Evolutionary conservation across 2,329 filamentous ascomycete species (phyloP).

Genomic region (Penicillium palitans): DNA sequence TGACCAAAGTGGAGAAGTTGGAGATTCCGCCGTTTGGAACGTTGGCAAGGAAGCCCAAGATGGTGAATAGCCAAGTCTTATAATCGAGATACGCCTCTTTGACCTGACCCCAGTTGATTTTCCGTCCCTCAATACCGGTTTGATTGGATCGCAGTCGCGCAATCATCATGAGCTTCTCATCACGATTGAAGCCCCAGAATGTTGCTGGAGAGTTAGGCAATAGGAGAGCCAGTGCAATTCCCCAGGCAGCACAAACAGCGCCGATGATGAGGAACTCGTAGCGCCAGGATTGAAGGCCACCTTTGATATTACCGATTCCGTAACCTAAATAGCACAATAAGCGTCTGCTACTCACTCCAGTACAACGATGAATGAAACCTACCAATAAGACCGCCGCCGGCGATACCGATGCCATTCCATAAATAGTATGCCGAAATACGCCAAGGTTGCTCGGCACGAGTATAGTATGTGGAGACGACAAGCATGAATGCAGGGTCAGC

Average conservation of each 20-base stretch:
- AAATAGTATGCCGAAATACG: conserved; percentile 30
- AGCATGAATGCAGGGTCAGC: conserved; percentile 58
- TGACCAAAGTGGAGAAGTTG: conserved; percentile 32
- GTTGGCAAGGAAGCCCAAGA: conserved; percentile 20
- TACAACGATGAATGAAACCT: background rate
- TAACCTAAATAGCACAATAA: conserved; percentile 21
- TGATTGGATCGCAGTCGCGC: conserved; percentile 17
- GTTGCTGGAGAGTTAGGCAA: conserved; percentile 24
- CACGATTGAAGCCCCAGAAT: conserved; percentile 24
- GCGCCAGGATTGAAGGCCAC: conserved; percentile 22
- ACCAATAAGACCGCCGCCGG: background rate
- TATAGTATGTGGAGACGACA: conserved; percentile 37
- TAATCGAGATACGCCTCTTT: conserved; percentile 39
- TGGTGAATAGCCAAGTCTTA: conserved; percentile 31
- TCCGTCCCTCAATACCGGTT: conserved; percentile 37
- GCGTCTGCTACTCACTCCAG: background rate
- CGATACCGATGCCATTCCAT: conserved; percentile 9
- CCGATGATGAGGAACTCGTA: conserved; percentile 36
- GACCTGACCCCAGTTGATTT: conserved; percentile 48
- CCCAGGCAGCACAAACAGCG: conserved; percentile 28
- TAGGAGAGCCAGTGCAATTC: conserved; percentile 15
- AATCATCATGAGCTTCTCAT: conserved; percentile 13
- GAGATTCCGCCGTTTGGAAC: conserved; percentile 33
- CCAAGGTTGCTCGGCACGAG: conserved; percentile 25
- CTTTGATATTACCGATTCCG: conserved; percentile 44